phyloP scores from a whole-genome alignment of 164 flowering plant genomes.

The Buxus sempervirens region DNA sequence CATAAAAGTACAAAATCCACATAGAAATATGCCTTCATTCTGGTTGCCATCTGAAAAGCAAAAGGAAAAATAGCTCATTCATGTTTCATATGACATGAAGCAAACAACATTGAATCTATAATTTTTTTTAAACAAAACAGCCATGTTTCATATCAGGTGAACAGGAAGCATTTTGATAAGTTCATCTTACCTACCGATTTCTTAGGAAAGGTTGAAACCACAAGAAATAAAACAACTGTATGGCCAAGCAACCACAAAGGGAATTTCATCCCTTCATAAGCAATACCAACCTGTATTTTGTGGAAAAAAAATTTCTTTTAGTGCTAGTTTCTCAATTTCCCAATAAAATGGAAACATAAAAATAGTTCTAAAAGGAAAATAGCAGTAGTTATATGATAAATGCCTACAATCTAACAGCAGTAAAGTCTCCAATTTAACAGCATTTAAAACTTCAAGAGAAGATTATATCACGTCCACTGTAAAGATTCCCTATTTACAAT shows the following conservation, averaged over 20 bases:
- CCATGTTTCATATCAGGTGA: conserved; percentile 4
- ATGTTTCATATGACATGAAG: no score
- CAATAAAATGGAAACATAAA: neutral
- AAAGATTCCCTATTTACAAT: no score
- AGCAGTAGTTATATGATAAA: neutral
- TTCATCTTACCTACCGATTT: conserved; percentile 71
- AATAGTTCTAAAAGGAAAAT: neutral
- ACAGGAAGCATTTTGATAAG: conserved; percentile 1
- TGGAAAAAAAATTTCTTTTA: neutral
- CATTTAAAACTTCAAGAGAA: no score
- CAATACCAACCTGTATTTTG: conserved; percentile 63
- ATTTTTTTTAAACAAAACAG: neutral
- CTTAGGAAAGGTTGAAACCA: conserved; percentile 73
- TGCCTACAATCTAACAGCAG: no score
- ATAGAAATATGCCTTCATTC: no score
- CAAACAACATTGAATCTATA: neutral
- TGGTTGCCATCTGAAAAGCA: no score
- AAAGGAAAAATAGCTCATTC: no score
- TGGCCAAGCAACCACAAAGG: conserved; percentile 94
- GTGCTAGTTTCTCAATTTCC: neutral
- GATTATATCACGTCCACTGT: no score
- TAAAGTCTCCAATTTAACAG: no score
- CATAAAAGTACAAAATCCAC: no score
- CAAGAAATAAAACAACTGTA: conserved; percentile 55
- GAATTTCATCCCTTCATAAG: conserved; percentile 78